Evolutionary conservation across 2,329 filamentous ascomycete genomes (phyloP).

Genomic region (Beauveria rudraprayagi): DNA sequence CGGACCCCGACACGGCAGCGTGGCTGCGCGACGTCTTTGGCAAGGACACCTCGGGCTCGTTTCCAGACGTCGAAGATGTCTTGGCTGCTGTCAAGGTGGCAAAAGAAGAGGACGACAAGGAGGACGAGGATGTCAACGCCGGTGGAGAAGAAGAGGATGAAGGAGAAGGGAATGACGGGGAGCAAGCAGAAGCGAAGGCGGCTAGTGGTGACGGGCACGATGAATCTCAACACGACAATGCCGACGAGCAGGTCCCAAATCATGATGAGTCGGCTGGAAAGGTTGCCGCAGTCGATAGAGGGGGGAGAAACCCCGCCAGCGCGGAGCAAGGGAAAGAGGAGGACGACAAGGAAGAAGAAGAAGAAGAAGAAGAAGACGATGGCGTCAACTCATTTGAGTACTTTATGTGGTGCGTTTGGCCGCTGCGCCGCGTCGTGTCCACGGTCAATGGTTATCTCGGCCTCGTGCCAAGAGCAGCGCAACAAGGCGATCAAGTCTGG

Average conservation of each 20-base stretch:
- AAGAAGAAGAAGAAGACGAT: not conserved
- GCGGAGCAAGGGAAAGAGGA: too few relatives aligned
- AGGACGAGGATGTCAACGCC: not conserved
- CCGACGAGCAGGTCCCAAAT: not conserved
- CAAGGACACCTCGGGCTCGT: not conserved
- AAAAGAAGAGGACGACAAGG: not conserved
- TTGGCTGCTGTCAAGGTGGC: not conserved
- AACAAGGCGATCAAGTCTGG: slow-evolving; percentile 12
- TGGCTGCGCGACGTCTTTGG: not conserved
- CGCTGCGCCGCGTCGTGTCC: slow-evolving; percentile 1
- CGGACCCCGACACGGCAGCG: not conserved
- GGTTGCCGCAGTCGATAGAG: not conserved
- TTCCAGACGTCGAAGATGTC: slow-evolving; percentile 2
- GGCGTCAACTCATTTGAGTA: slow-evolving; percentile 3
- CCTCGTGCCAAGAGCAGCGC: not conserved
- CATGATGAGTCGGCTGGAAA: not conserved
- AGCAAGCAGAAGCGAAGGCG: not conserved
- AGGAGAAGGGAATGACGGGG: too few relatives aligned
- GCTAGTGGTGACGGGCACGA: not conserved
- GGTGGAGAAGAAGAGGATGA: not conserved
- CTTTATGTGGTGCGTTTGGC: slow-evolving; percentile 9
- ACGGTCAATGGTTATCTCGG: slow-evolving; percentile 11
- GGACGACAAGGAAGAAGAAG: not conserved
- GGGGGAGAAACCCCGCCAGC: not conserved
- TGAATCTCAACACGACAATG: not conserved